Evolutionary conservation across 306 rosid genomes (phyloP), one percentile per base, ranked within the genome.

Genomic region (Erythrophleum fordii): DNA sequence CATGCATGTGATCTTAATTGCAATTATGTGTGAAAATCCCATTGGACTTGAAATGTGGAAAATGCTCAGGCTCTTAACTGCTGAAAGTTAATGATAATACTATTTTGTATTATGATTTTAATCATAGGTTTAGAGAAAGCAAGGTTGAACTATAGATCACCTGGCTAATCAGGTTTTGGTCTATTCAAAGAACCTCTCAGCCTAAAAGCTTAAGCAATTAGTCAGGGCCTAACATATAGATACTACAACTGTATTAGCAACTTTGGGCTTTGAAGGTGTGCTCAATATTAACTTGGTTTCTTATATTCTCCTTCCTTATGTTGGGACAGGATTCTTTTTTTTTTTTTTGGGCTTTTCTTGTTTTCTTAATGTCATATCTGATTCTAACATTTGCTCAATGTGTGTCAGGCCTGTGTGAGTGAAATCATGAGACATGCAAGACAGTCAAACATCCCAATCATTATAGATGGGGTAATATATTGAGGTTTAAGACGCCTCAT

Each of bases 371-470:
- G 29, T 59, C 83, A 16, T 61, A 41, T 25, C 59, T 80, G 62
- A 44, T 78, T 59, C 80, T 81, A 71, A 49, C 60, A 73, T 65
- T 89, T 75, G 75, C 72, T 58, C 72, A 55, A 42, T 80, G 58
- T 81, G 13, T 69, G n/a, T 39, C 91, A 90, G 98, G 93, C 88
- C 72, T 92, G 94, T 85, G 96, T 89, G 77, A 88, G 92, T 76
- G 85, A 89, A 81, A 91, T 94, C 86, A 78, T 92, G 68, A 92
- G 77, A 83, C 94, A 76, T 83, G 98, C 98, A 81, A 92, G 94
- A 80, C 78, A 79, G 81, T 79, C 69, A 78, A 89, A 83, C 79
- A 78, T 92, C 80, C 97, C 98, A 73, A 77, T 94, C 23, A 88
- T 94, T 65, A 83, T 94, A 58, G 98, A 94, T 75, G 97, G 98